These are phyloP conservation scores for Epithemia pelagica DNA, from an alignment of 108 stramenopile species.

Conservation along the genomic window DNA sequence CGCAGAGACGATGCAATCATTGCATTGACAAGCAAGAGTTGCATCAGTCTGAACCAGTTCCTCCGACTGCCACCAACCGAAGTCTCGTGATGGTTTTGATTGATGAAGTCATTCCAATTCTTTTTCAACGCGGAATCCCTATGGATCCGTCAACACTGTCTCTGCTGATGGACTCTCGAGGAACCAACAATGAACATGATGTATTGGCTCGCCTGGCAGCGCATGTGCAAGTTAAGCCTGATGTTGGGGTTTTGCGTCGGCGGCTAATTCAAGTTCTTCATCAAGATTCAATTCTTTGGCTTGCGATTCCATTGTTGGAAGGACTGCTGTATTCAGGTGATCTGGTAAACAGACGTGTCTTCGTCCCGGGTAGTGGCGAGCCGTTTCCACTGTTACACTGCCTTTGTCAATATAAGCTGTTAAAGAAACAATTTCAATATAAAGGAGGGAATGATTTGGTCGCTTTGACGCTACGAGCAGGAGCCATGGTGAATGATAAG, in stretches of 20 bases:
- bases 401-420: conserved; percentile 4
- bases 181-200: background rate
- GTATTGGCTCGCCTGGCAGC: background rate
- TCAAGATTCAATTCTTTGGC: background rate
- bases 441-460: conserved; percentile 9
- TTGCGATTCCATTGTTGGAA: background rate
- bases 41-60: background rate
- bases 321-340: background rate
- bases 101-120: background rate
- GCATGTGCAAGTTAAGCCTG: background rate
- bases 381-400: conserved; percentile 2
- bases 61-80: background rate
- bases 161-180: background rate
- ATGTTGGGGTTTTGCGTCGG: background rate
- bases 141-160: background rate
- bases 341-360: background rate
- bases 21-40: background rate
- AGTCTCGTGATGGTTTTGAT: background rate
- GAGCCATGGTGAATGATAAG: conserved; percentile 2
- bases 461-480: conserved; percentile 2
- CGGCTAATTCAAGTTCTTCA: background rate
- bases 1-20: background rate
- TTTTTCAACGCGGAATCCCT: background rate
- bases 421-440: conserved; percentile 1
- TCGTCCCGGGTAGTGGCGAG: background rate